Conservation (phyloP, 148 eudicot species). For the Cornus controversa region DNA sequence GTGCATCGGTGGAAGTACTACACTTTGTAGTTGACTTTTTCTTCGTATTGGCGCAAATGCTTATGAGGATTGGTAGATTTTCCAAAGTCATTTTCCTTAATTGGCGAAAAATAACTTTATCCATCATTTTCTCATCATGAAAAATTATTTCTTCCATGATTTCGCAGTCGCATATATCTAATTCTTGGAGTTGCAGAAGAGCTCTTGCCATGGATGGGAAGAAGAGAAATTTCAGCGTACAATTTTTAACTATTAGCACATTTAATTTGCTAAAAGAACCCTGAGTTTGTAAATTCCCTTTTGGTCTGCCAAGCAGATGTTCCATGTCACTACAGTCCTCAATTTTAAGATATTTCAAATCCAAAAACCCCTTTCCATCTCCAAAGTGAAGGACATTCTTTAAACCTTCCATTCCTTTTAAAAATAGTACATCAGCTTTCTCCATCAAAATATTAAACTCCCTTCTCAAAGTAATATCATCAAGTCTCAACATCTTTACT, state of each 20-base stretch:
- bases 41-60: no score
- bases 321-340: not conserved
- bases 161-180: not conserved
- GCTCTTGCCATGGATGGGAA: no score
- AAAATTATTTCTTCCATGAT: not conserved
- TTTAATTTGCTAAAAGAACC: no score
- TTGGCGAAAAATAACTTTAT: not conserved
- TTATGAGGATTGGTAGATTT: not conserved
- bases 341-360: not conserved
- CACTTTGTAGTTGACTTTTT: not conserved
- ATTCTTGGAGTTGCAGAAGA: no score
- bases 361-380: not conserved
- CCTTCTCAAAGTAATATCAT: not conserved
- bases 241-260: no score
- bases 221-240: no score
- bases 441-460: not conserved
- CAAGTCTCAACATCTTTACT: not conserved
- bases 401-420: not conserved
- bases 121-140: not conserved
- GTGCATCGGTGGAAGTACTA: not conserved
- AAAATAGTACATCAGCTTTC: not conserved
- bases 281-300: not conserved
- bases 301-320: not conserved
- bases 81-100: not conserved
- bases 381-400: not conserved